Conservation (phyloP, 805 yeast genomes). For the Saccharomyces cerevisiae region DNA sequence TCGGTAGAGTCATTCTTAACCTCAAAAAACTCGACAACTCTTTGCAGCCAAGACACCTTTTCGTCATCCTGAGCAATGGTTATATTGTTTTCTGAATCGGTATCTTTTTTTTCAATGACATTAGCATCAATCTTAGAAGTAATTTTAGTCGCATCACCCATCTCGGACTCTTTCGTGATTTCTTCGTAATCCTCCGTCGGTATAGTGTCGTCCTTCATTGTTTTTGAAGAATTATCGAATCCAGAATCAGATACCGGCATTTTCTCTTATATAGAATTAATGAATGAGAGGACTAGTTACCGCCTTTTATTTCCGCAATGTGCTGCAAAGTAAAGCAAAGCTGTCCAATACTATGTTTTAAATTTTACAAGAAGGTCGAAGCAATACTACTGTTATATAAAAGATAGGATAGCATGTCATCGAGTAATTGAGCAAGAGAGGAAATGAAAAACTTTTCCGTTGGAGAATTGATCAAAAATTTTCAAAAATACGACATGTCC, state of each 20-base stretch:
- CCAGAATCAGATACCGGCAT: not conserved
- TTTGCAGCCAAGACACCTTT: not conserved
- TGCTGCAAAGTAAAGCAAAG: not conserved
- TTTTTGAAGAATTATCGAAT: not conserved
- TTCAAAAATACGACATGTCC: not conserved
- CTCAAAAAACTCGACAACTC: slow-evolving; percentile 1
- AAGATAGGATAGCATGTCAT: not conserved
- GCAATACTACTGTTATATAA: not conserved
- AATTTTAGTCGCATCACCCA: not conserved
- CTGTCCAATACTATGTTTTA: not conserved
- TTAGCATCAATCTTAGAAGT: not conserved
- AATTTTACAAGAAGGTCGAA: not conserved
- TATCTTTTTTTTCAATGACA: not conserved
- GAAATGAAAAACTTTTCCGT: not conserved
- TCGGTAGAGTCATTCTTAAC: slow-evolving; percentile 1
- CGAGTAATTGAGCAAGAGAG: not conserved
- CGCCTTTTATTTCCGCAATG: not conserved
- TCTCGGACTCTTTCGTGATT: not conserved
- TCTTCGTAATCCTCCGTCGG: not conserved
- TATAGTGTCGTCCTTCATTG: not conserved
- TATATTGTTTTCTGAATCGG: not conserved
- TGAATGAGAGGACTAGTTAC: not conserved
- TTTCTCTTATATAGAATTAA: not conserved
- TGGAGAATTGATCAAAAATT: not conserved
- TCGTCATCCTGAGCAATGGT: not conserved